Evolutionary conservation across 371 early-diverging fungal species (phyloP).

Genomic region (Zychaea mexicana): DNA sequence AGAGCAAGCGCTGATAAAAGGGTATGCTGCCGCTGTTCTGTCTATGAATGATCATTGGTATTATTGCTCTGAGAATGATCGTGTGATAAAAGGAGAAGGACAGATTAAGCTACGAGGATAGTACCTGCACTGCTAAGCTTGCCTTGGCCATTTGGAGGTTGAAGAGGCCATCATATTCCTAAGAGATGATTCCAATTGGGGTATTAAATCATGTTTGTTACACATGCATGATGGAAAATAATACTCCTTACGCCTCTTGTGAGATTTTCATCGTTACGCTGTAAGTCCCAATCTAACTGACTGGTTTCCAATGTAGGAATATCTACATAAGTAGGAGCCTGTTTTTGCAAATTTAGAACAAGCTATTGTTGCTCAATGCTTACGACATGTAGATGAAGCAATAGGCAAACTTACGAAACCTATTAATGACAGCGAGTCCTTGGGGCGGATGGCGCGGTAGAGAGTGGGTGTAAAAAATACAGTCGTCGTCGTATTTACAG

Average conservation of each 20-base stretch:
- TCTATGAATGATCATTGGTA: constrained; percentile 17
- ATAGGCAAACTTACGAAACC: constrained; percentile 30
- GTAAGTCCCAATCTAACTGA: constrained; percentile 35
- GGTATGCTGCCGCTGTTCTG: constrained; percentile 43
- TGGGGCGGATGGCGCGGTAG: constrained; percentile 35
- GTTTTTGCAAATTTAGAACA: neutral
- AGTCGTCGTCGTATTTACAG: constrained; percentile 25
- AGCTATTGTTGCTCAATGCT: neutral
- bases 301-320: constrained; percentile 27
- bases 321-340: constrained; percentile 35
- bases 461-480: constrained; percentile 27
- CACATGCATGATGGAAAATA: neutral
- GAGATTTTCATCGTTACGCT: constrained; percentile 16
- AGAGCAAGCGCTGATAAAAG: constrained; percentile 38
- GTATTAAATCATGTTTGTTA: neutral
- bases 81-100: too few species aligned
- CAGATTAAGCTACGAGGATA: too few species aligned
- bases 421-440: constrained; percentile 25
- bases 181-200: neutral
- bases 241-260: constrained; percentile 15
- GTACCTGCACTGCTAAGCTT: constrained; percentile 38
- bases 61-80: neutral
- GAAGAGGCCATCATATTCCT: constrained; percentile 37
- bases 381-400: neutral
- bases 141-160: constrained; percentile 34